A percentile compares a stretch with the other conserved stretches of the same genome.
Evolutionary conservation across 169 alveolate genomes (phyloP).

Genomic region (Plasmodium reichenowi): DNA sequence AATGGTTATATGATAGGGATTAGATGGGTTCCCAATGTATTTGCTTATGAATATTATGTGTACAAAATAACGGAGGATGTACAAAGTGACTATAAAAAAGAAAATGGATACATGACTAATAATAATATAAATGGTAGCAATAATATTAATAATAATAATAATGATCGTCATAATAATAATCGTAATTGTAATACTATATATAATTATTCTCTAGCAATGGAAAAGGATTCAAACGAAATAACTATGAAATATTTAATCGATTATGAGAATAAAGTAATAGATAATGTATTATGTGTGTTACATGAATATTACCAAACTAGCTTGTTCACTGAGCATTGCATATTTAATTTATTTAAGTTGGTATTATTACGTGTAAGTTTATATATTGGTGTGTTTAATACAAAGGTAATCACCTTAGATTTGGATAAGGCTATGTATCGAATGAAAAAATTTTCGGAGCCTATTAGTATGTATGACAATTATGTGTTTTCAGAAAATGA

Average conservation of each 20-base stretch:
- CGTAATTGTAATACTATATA: slow-evolving; percentile 6
- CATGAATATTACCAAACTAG: slow-evolving; percentile 74
- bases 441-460: slow-evolving; percentile 71
- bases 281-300: slow-evolving; percentile 49
- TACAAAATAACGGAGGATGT: slow-evolving; percentile 58
- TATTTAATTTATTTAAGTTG: slow-evolving; percentile 62
- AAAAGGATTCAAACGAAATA: slow-evolving; percentile 25
- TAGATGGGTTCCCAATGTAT: slow-evolving; percentile 66
- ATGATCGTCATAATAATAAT: not conserved
- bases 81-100: not conserved
- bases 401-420: slow-evolving; percentile 54
- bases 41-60: slow-evolving; percentile 69
- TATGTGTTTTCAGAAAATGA: slow-evolving; percentile 1
- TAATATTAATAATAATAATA: not conserved
- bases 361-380: slow-evolving; percentile 56
- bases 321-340: slow-evolving; percentile 69
- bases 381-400: slow-evolving; percentile 29
- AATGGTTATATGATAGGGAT: slow-evolving; percentile 69
- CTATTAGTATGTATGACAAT: slow-evolving; percentile 44
- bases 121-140: too few relatives aligned
- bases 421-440: slow-evolving; percentile 72
- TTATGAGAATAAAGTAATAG: slow-evolving; percentile 48
- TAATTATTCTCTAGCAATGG: slow-evolving; percentile 32
- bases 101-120: not conserved
- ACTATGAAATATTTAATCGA: slow-evolving; percentile 42